phyloP scores from a whole-genome alignment of 495 filamentous ascomycete species.

The Penicillium chermesinum region DNA sequence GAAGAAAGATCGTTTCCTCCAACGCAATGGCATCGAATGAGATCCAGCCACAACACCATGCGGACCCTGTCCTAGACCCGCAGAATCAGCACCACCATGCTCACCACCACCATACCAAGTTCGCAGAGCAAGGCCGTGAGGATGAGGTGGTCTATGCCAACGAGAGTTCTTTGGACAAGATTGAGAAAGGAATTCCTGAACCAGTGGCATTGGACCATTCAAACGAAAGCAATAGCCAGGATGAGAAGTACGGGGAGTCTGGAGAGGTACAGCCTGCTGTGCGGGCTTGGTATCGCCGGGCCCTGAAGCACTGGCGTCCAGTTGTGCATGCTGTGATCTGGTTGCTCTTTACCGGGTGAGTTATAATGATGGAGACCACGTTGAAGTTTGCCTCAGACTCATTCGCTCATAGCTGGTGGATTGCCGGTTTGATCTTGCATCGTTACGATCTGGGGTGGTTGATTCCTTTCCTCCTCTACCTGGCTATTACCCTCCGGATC shows the following conservation, averaged over 20 bases:
- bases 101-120: slow-evolving; percentile 47
- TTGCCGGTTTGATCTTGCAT: slow-evolving; percentile 69
- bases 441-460: slow-evolving; percentile 74
- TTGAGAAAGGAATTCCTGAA: slow-evolving; percentile 40
- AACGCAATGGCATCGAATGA: neutral
- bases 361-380: slow-evolving; percentile 3
- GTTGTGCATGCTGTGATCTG: slow-evolving; percentile 47
- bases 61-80: slow-evolving; percentile 18
- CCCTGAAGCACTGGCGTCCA: slow-evolving; percentile 29
- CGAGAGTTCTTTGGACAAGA: slow-evolving; percentile 19
- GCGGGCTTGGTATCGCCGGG: slow-evolving; percentile 23
- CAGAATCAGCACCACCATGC: slow-evolving; percentile 43
- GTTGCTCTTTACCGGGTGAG: slow-evolving; percentile 58
- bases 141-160: slow-evolving; percentile 48
- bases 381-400: slow-evolving; percentile 4
- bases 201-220: slow-evolving; percentile 36
- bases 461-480: slow-evolving; percentile 76
- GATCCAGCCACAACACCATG: neutral
- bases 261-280: slow-evolving; percentile 18
- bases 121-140: slow-evolving; percentile 38
- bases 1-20: neutral
- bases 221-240: slow-evolving; percentile 32
- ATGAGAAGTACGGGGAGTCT: slow-evolving; percentile 27
- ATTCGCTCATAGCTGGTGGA: slow-evolving; percentile 68
- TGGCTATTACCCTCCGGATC: slow-evolving; percentile 67